Evolutionary conservation across 352 stramenopile species (phyloP).

Genomic region (Elongisporangium anandrum): DNA sequence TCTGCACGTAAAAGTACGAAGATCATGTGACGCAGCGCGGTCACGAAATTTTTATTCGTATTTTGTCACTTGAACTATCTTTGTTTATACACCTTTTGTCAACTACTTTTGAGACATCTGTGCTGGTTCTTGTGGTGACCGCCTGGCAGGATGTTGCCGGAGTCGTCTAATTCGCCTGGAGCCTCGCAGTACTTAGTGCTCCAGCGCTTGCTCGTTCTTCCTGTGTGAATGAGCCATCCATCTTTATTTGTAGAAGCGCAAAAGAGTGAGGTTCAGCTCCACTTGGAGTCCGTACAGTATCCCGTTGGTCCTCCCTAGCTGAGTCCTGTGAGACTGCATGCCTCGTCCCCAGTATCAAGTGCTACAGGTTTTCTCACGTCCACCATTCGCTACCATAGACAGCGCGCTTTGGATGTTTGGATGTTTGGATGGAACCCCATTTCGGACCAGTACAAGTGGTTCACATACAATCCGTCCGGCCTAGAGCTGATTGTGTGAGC

Average conservation of each 20-base stretch:
- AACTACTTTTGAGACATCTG: background rate
- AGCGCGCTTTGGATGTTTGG: background rate
- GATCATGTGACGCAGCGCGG: background rate
- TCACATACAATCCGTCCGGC: background rate
- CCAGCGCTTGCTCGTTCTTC: too few relatives aligned
- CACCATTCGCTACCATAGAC: background rate
- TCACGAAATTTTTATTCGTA: background rate
- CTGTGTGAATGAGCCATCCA: background rate
- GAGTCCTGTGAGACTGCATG: background rate
- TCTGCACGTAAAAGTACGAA: background rate
- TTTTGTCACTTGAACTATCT: background rate
- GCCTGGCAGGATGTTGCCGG: too few relatives aligned
- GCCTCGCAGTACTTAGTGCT: background rate
- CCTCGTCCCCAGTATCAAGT: background rate
- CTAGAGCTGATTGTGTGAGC: background rate
- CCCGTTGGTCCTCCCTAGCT: background rate
- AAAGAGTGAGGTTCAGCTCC: background rate
- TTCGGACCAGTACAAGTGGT: background rate
- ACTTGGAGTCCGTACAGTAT: background rate
- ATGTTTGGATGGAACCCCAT: too few relatives aligned
- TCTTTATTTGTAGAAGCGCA: background rate
- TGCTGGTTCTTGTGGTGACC: background rate
- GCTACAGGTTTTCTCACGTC: background rate
- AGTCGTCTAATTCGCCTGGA: too few relatives aligned
- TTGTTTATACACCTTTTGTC: background rate